Conservation (phyloP, 768 basidiomycete species). For the Mycena rebaudengoi region DNA sequence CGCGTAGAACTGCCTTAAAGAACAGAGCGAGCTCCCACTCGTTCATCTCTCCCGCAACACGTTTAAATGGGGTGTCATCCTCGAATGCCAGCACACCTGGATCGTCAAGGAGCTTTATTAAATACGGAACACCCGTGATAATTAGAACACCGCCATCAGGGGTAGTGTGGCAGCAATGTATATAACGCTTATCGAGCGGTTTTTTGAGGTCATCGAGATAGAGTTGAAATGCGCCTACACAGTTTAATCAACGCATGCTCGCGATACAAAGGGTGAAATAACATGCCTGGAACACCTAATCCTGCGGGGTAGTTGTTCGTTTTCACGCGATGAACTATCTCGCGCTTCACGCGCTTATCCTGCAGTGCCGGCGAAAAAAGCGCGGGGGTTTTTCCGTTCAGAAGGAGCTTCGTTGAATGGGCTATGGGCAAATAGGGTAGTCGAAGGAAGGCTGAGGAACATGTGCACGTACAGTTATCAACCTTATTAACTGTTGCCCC, state of each 20-base stretch:
- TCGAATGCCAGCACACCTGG: constrained; percentile 6
- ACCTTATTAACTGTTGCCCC: constrained; percentile 24
- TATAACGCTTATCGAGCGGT: constrained; percentile 33
- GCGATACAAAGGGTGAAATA: background rate
- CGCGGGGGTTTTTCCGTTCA: background rate
- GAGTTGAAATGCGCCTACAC: background rate
- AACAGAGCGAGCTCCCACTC: constrained; percentile 19
- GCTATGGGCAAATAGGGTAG: constrained; percentile 3
- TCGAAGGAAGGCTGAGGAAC: background rate
- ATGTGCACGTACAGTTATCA: constrained; percentile 23
- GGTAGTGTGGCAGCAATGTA: constrained; percentile 18
- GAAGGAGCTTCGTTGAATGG: background rate
- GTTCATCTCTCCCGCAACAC: background rate
- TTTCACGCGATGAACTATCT: constrained; percentile 11
- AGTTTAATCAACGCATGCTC: background rate
- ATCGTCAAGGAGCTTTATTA: constrained; percentile 25
- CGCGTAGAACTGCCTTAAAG: background rate
- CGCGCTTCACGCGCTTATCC: background rate
- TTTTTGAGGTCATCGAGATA: constrained; percentile 37
- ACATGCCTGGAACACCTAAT: background rate
- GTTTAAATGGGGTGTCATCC: constrained; percentile 18
- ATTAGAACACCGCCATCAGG: constrained; percentile 27
- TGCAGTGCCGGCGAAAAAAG: constrained; percentile 9
- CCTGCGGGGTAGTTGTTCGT: background rate
- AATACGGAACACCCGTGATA: constrained; percentile 26